phyloP scores from a whole-genome alignment of 306 rosid genomes.

The Sechiopsis laciniata region DNA sequence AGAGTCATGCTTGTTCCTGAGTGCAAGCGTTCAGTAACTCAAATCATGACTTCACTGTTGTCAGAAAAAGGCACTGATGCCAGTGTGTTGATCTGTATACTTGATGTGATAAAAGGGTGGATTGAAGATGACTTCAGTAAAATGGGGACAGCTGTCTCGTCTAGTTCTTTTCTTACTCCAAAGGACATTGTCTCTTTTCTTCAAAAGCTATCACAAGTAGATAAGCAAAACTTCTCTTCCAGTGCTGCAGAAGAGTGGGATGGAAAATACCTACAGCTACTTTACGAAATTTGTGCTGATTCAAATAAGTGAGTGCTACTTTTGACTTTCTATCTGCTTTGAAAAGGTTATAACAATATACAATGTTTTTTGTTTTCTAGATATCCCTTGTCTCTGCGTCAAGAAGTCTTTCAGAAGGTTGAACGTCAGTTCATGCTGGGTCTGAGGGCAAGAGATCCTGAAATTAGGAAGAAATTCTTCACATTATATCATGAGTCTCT shows the following conservation, averaged over 20 bases:
- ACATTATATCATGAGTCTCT: conserved; percentile 81
- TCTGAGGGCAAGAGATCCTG: conserved; percentile 88
- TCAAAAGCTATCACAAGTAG: conserved; percentile 91
- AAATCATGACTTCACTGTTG: conserved; percentile 76
- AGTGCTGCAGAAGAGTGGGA: conserved; percentile 80
- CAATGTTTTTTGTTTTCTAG: conserved; percentile 36
- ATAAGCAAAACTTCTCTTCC: conserved; percentile 66
- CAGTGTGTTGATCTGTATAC: conserved; percentile 89
- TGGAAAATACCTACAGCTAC: conserved; percentile 76
- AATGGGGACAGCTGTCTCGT: conserved; percentile 59
- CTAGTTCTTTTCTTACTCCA: conserved; percentile 62
- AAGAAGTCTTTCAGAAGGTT: conserved; percentile 88
- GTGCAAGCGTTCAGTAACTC: conserved; percentile 76
- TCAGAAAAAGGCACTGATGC: conserved; percentile 94
- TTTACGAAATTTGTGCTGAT: conserved; percentile 81
- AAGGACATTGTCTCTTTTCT: conserved; percentile 92
- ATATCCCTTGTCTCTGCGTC: conserved; percentile 56
- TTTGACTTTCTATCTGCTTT: conserved; percentile 21
- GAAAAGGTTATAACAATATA: conserved; percentile 24
- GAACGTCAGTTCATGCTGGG: conserved; percentile 96
- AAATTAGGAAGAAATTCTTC: conserved; percentile 79
- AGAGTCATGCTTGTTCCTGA: conserved; percentile 86
- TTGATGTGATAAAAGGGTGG: conserved; percentile 96
- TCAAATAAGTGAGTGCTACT: conserved; percentile 62
- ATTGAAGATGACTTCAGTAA: conserved; percentile 75